Base-by-base conservation (phyloP, 306 rosid genomes). In the Lathyrus oleraceus region DNA sequence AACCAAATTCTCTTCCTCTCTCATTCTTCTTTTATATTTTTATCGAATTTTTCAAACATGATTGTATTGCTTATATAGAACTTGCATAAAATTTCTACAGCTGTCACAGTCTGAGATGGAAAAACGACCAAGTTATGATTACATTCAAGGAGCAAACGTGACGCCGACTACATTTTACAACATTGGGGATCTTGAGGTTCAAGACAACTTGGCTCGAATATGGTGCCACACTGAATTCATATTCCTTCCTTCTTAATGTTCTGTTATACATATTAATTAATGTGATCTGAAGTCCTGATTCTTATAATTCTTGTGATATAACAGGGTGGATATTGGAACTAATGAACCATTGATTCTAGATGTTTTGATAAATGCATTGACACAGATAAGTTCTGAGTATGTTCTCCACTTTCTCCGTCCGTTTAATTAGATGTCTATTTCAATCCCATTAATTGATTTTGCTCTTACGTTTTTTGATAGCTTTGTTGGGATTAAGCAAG, bases 301-400 rank as follows among this genome's bases (percentile, higher is more conserved):
- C 73, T 80, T 58, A 70, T 35, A 4, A 36, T 67, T 78, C 10
- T 53, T 81, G 60, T 76, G 38, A 69, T 51, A 49, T 74, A 58
- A 70, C 87, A 94, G 96, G 97, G 83, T 90, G 69, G 98, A 94
- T 80, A 84, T 94, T 42, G 98, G 97, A 69, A 85, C 95, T 20
- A 77, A 74, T 32, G 98, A 94, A 61, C 89, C 96, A 0, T 57
- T 94, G 85, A 76, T 90, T 74, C 86, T 90, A 74, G 97, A 90
- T 76, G 82, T 88, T 80, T 65, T 94, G 76, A 87, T 94, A 81
- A 94, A 94, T 69, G 97, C 98, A 16, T 71, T 88, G 75, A 88
- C 90, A 60, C 97, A 94, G 81, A 85, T 90, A 74, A 94, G 98
- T 78, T 84, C 96, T 0, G 98, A 94, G 98, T 94, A 90, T 42